Conservation (phyloP, 305 asterid genomes). For the Stenogyne calaminthoides region DNA sequence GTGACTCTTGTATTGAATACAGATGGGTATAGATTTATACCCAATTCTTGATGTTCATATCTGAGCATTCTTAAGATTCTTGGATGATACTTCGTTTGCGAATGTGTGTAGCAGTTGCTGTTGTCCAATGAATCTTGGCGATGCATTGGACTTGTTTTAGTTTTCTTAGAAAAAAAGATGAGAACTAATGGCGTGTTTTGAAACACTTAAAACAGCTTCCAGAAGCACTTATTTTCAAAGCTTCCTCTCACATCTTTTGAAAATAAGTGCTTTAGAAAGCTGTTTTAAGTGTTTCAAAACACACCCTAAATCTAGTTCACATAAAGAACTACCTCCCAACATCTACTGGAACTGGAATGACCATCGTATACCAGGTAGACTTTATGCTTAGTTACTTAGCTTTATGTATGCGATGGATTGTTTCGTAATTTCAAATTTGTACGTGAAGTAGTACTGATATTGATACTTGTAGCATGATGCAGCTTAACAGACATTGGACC, state of each 20-base stretch:
- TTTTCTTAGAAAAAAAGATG: conserved; percentile 32
- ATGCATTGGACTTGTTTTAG: conserved; percentile 24
- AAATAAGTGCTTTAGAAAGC: no score
- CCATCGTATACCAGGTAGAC: conserved; percentile 62
- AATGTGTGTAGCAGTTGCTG: conserved; percentile 25
- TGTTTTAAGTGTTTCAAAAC: no score
- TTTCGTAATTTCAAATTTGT: conserved; percentile 17
- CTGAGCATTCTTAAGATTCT: conserved; percentile 10
- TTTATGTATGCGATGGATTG: neutral
- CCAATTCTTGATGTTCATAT: conserved; percentile 15
- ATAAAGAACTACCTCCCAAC: conserved; percentile 23
- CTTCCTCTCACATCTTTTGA: no score
- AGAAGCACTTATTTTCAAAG: no score
- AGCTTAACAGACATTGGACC: conserved; percentile 34
- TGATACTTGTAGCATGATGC: conserved; percentile 35
- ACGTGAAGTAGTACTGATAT: conserved; percentile 30
- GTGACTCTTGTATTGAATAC: conserved; percentile 12
- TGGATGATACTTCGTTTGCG: conserved; percentile 26
- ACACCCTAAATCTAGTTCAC: conserved; percentile 31
- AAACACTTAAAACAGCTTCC: no score
- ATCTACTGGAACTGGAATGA: conserved; percentile 49
- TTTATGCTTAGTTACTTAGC: conserved; percentile 32
- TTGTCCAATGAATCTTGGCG: conserved; percentile 23
- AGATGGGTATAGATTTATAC: conserved; percentile 6
- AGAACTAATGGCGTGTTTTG: no score